These are phyloP conservation scores for Flaveria brownii DNA, from an alignment of 129 eudicot species.

Conservation along the genomic window DNA sequence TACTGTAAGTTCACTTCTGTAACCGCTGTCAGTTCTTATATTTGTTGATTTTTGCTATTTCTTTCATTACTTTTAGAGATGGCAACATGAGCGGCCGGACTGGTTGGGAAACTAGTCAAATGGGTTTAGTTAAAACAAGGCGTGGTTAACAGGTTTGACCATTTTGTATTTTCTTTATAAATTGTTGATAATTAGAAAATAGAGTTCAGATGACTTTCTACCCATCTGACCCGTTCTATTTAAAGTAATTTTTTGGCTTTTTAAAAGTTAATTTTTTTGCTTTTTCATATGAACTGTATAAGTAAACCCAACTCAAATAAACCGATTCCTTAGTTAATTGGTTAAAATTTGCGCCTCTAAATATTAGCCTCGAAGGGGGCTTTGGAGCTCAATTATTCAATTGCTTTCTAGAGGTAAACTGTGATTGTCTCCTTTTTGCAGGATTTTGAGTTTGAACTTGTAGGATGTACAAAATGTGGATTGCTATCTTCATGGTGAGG, in stretches of 20 bases:
- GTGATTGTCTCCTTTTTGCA: background rate
- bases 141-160: background rate
- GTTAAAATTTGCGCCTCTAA: background rate
- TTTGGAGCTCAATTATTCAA: background rate
- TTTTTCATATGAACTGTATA: background rate
- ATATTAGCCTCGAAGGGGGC: background rate
- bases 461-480: background rate
- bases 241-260: background rate
- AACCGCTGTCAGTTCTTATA: too few relatives aligned
- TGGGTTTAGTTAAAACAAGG: too few relatives aligned
- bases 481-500: background rate
- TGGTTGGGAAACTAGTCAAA: background rate
- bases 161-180: background rate
- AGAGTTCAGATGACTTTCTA: background rate
- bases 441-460: background rate
- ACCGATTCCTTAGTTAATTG: background rate
- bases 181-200: background rate
- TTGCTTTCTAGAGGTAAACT: background rate
- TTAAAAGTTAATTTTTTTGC: background rate
- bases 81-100: background rate
- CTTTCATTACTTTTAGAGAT: background rate
- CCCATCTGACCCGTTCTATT: background rate
- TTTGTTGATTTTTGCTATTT: too few relatives aligned
- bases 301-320: background rate
- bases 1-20: background rate